A percentile compares a stretch with the other conserved stretches of the same genome.
These are phyloP conservation scores for Claviceps monticola DNA, from an alignment of 2,329 filamentous ascomycete genomes.

Conservation along the genomic window DNA sequence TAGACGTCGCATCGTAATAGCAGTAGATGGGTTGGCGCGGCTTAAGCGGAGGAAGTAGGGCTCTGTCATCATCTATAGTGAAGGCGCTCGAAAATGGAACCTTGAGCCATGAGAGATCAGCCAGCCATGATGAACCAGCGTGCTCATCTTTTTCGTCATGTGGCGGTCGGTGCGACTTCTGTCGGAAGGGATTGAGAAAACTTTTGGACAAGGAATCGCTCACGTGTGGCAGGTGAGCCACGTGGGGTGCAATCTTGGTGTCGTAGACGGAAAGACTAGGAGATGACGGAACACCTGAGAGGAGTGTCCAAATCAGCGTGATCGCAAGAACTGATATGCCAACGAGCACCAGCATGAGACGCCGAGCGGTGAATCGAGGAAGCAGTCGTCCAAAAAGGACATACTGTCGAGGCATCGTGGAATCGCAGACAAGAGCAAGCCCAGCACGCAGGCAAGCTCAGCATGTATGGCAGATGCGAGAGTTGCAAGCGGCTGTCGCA, in stretches of 20 bases:
- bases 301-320: conserved; percentile 38
- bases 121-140: conserved; percentile 72
- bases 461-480: neutral
- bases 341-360: conserved; percentile 37
- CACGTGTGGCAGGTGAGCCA: conserved; percentile 10
- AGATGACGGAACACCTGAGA: conserved; percentile 31
- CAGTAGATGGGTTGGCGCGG: conserved; percentile 70
- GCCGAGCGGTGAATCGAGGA: conserved; percentile 36
- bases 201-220: conserved; percentile 29
- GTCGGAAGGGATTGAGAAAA: conserved; percentile 52
- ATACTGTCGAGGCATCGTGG: conserved; percentile 17
- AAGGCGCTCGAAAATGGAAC: conserved; percentile 70
- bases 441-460: neutral
- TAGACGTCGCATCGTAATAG: conserved; percentile 62
- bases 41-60: conserved; percentile 64
- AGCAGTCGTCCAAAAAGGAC: conserved; percentile 33
- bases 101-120: conserved; percentile 78
- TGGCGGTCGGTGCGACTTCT: conserved; percentile 56
- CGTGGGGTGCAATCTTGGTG: conserved; percentile 33
- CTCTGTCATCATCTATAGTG: conserved; percentile 67
- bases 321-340: conserved; percentile 39
- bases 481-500: neutral
- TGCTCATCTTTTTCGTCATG: conserved; percentile 66
- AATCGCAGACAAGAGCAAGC: neutral
- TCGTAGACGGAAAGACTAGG: conserved; percentile 36